phyloP scores from a whole-genome alignment of 169 alveolate species.

The Plasmodium vivax region DNA sequence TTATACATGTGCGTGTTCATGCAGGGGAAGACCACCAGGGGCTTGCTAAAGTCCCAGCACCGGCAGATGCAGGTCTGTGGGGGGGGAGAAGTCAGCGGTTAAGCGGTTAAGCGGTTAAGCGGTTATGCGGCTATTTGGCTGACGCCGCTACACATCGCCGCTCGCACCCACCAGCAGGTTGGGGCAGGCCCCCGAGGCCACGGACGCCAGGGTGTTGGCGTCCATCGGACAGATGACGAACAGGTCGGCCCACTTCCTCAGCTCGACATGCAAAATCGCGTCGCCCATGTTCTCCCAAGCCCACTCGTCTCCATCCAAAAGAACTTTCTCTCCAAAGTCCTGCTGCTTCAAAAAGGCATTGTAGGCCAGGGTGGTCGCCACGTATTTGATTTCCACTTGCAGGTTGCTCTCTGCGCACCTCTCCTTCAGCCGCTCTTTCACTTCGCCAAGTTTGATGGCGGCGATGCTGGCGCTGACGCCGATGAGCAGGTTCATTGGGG shows the following conservation, averaged over 20 bases:
- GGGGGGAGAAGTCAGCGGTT: neutral
- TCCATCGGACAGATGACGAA: constrained; percentile 93
- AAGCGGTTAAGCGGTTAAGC: neutral
- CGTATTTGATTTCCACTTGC: constrained; percentile 77
- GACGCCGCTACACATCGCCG: too few relatives aligned
- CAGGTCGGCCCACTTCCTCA: constrained; percentile 92
- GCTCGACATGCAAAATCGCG: constrained; percentile 74
- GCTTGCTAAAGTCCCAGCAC: constrained; percentile 93
- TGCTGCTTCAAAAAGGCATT: constrained; percentile 73
- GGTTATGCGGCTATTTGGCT: neutral
- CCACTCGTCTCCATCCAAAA: constrained; percentile 86
- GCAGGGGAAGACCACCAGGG: constrained; percentile 93
- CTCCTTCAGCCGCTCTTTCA: constrained; percentile 75
- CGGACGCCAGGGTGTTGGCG: constrained; percentile 94
- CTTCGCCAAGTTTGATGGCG: constrained; percentile 86
- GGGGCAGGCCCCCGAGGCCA: constrained; percentile 93
- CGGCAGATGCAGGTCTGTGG: constrained; percentile 91
- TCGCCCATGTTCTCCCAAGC: constrained; percentile 86
- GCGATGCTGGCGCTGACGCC: constrained; percentile 93
- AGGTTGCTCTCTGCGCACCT: constrained; percentile 17
- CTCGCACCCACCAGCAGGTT: constrained; percentile 86
- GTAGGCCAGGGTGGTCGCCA: constrained; percentile 75
- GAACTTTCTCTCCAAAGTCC: constrained; percentile 56
- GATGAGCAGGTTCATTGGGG: constrained; percentile 78
- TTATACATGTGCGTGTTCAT: constrained; percentile 96